These are phyloP conservation scores for Saxophila tyrrhenica DNA, from an alignment of 495 filamentous ascomycete genomes.

Conservation along the genomic window DNA sequence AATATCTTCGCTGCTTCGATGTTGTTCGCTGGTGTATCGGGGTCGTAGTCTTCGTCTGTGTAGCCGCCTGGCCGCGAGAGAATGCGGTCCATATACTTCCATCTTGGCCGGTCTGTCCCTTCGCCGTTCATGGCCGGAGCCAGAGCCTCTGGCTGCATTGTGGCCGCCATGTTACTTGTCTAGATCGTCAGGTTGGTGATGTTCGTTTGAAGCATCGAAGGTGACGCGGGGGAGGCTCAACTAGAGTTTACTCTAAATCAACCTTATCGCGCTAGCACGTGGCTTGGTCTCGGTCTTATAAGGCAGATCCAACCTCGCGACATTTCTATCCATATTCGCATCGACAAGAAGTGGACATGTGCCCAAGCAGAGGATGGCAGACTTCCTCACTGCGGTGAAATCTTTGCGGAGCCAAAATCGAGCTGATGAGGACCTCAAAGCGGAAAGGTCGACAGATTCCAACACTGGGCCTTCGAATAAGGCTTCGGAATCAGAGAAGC, in stretches of 20 bases:
- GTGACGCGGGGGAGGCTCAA: too few species aligned
- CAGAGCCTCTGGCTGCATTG: not conserved
- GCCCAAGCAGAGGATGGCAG: conserved; percentile 24
- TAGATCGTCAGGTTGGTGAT: not conserved
- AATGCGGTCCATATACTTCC: conserved; percentile 65
- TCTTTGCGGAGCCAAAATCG: conserved; percentile 5
- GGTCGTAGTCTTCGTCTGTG: conserved; percentile 52
- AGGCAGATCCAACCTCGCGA: too few species aligned
- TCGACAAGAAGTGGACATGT: not conserved
- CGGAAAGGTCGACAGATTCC: not conserved
- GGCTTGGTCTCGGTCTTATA: not conserved
- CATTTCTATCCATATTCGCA: too few species aligned
- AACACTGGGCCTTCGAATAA: not conserved
- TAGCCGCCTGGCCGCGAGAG: conserved; percentile 66
- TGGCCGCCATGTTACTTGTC: conserved; percentile 8
- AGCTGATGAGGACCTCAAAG: not conserved
- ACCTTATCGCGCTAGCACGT: not conserved
- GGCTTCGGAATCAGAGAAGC: not conserved
- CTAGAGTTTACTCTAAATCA: not conserved
- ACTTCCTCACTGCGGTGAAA: conserved; percentile 27
- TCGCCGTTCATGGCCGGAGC: conserved; percentile 4
- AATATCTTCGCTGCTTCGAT: conserved; percentile 59
- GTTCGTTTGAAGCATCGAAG: too few species aligned
- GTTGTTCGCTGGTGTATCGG: conserved; percentile 49
- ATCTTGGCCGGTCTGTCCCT: conserved; percentile 16